phyloP scores from a whole-genome alignment of 495 filamentous ascomycete genomes.

The Mycothermus thermophilus region DNA sequence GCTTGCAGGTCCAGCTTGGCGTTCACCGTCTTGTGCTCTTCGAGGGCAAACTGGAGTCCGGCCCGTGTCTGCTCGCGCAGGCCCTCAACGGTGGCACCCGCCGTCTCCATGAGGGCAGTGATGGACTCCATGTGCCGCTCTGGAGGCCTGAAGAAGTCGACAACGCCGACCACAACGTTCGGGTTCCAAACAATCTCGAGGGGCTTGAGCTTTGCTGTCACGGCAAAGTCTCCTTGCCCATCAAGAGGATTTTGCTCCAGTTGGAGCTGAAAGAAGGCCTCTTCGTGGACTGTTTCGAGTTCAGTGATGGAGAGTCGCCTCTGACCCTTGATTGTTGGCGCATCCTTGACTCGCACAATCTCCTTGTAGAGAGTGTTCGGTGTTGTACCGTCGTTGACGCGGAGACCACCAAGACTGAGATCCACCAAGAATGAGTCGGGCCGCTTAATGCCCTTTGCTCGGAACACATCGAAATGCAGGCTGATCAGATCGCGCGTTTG shows the following conservation, averaged over 20 bases:
- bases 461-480: conserved; percentile 86
- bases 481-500: conserved; percentile 66
- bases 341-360: conserved; percentile 89
- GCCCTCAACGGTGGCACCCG: conserved; percentile 87
- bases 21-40: conserved; percentile 96
- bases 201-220: conserved; percentile 84
- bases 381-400: conserved; percentile 92
- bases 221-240: conserved; percentile 73
- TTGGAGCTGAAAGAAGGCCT: conserved; percentile 81
- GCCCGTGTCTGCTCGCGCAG: conserved; percentile 89
- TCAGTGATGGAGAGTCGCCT: conserved; percentile 46
- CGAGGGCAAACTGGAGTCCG: conserved; percentile 84
- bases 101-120: conserved; percentile 81
- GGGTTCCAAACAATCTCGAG: conserved; percentile 97
- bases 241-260: conserved; percentile 93
- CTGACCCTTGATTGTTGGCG: conserved; percentile 39
- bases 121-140: conserved; percentile 98
- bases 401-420: conserved; percentile 77
- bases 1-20: conserved; percentile 91
- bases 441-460: conserved; percentile 71
- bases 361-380: conserved; percentile 79
- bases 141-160: conserved; percentile 88
- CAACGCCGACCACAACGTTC: conserved; percentile 74
- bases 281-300: conserved; percentile 40
- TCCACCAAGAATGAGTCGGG: conserved; percentile 81